Percentiles rank a stretch among this genome's conserved stretches.
Conservation (phyloP, 306 rosid genomes). For the Cucumis melo region DNA sequence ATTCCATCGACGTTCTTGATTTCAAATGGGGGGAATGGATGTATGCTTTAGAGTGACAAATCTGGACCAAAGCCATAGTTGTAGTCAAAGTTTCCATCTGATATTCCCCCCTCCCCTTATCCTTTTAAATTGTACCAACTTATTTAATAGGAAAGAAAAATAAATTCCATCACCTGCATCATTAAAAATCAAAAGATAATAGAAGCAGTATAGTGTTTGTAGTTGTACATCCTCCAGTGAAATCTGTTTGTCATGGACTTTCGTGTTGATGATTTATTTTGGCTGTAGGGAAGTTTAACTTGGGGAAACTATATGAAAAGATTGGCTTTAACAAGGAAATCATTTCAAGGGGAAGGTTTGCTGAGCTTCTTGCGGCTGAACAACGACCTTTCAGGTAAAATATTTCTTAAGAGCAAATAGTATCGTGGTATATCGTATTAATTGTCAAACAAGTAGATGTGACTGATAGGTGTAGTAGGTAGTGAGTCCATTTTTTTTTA, state of each 20-base stretch:
- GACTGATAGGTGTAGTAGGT: background rate
- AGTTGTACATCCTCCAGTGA: background rate
- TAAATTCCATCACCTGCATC: background rate
- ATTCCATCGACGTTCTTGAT: background rate
- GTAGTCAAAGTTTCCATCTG: background rate
- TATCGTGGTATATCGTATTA: background rate
- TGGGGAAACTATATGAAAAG: conserved; percentile 85
- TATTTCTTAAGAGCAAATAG: background rate
- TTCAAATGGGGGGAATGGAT: background rate
- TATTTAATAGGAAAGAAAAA: background rate
- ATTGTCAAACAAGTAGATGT: background rate
- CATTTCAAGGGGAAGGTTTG: conserved; percentile 81
- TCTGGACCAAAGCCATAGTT: background rate
- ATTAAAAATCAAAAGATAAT: background rate
- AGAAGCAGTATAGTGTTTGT: background rate
- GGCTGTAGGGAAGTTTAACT: conserved; percentile 57
- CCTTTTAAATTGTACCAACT: background rate
- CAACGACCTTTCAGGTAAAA: conserved; percentile 74
- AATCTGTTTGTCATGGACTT: background rate
- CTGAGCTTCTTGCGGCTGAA: conserved; percentile 85
- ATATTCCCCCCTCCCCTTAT: background rate
- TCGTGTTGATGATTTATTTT: conserved; percentile 2
- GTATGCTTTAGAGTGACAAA: background rate
- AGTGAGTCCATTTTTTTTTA: too few relatives aligned
- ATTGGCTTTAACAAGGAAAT: conserved; percentile 92